Evolutionary conservation across 1,284 basidiomycete genomes (phyloP), one percentile per base, ranked within the genome.

Genomic region (Sporisorium exsertum): DNA sequence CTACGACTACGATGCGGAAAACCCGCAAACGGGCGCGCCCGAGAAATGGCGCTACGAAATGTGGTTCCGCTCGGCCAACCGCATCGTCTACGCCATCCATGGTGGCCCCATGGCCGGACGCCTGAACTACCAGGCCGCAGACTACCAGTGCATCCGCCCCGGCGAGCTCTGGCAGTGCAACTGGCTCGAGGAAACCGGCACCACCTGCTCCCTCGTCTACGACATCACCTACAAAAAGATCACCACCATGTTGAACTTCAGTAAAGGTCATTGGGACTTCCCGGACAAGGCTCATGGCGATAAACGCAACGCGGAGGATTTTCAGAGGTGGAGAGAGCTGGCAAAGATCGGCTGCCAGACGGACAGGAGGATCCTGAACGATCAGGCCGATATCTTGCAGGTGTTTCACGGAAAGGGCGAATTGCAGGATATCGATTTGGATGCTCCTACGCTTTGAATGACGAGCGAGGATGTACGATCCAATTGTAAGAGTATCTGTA

Each of bases 171-270:
- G 75, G 73, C 76, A 83, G 61, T 72, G 81, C 35, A 77, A 73
- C 37, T 86, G 84, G 85, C 62, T 84, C 13, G 85, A 86, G 59
- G 85, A 86, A 55, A 86, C 85, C 5, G 83, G 79, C 18, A 85
- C 85, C 13, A 75, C 70, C n/a, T 82, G 82, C 42, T 81, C 82
- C 15, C 72, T 86, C 26, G 77, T 78, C 18, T 77, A 81, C 58
- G 85, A 86, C 59, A 69, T 84, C 35, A 51, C 64, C 16, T 49
- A 78, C n/a, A 68, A 72, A 24, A 72, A 73, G 43, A 81, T 85
- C 60, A 82, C 78, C 20, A 86, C 84, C 8, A 78, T 81, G 75
- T 78, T 86, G 57, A 75, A 77, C n/a, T 85, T 86, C 69, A 68
- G 65, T 24, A 81, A 81, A 27, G 83, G 80, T 0, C 85, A 86